Conservation (phyloP, 176 grass and related monocot genomes). For the Poa pratensis region DNA sequence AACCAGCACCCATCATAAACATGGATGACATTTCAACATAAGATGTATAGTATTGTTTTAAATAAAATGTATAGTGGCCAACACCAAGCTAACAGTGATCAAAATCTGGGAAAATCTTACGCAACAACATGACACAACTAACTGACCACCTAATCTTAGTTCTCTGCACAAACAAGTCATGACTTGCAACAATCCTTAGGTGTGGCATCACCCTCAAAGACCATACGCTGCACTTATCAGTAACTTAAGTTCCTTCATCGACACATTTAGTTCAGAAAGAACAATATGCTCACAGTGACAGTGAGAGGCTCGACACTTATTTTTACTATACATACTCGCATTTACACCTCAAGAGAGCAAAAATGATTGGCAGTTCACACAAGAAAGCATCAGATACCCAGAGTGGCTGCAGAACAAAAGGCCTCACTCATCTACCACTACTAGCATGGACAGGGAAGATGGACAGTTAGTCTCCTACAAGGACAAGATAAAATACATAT, state of each 20-base stretch:
- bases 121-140: slow-evolving; percentile 38
- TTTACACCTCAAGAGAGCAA: slow-evolving; percentile 52
- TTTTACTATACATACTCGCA: slow-evolving; percentile 32
- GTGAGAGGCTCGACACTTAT: slow-evolving; percentile 34
- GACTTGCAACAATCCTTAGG: slow-evolving; percentile 43
- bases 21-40: neutral
- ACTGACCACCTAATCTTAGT: slow-evolving; percentile 47
- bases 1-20: slow-evolving; percentile 22
- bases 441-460: slow-evolving; percentile 43
- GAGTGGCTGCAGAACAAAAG: slow-evolving; percentile 38
- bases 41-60: too few relatives aligned
- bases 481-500: slow-evolving; percentile 44
- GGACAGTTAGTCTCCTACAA: slow-evolving; percentile 44
- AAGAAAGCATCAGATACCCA: slow-evolving; percentile 42
- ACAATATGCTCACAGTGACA: slow-evolving; percentile 34
- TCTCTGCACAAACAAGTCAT: slow-evolving; percentile 33
- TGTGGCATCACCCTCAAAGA: slow-evolving; percentile 48
- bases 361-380: slow-evolving; percentile 49
- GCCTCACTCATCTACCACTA: slow-evolving; percentile 40
- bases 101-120: slow-evolving; percentile 35
- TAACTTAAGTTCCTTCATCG: slow-evolving; percentile 44
- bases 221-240: slow-evolving; percentile 43
- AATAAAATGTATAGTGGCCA: neutral
- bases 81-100: neutral
- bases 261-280: slow-evolving; percentile 44